Conservation (phyloP, 345 rosid genomes). For the Brassica napus region Da-Ae NC_063435.1:19827001-19827500, state of each 20-base stretch:
- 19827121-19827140: neutral
- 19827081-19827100: neutral
- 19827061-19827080: neutral
- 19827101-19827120: neutral
- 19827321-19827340: neutral
- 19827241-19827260: neutral
- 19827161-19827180: neutral
- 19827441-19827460: neutral
- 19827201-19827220: neutral
- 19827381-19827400: neutral
- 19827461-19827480: neutral
- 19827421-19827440: neutral
- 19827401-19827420: neutral
- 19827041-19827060: neutral
- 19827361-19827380: neutral
- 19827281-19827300: neutral
- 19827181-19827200: neutral
- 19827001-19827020: neutral
- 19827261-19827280: neutral
- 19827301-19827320: neutral
- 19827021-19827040: neutral
- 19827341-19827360: neutral
- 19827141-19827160: neutral
- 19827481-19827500: neutral
- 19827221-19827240: neutral